phyloP scores from a whole-genome alignment of 139 green algal genomes.

The Closterium sp. region DNA sequence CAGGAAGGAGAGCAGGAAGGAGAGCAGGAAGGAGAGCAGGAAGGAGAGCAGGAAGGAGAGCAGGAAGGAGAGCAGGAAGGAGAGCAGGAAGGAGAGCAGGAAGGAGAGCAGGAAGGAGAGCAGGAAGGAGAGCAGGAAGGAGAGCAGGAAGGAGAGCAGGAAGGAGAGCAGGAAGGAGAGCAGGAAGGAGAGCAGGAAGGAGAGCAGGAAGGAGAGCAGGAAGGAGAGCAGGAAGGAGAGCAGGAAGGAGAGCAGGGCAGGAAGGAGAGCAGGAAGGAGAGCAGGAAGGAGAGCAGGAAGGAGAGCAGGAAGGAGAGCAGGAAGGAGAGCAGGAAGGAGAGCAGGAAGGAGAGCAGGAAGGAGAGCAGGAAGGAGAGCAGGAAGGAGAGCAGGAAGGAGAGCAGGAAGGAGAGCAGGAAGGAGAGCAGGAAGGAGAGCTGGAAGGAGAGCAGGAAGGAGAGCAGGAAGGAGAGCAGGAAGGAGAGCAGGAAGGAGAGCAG shows the following conservation, averaged over 20 bases:
- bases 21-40: not conserved
- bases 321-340: not conserved
- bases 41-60: no score
- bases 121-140: not conserved
- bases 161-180: not conserved
- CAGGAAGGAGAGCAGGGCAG: not conserved
- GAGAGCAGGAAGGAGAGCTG: not conserved
- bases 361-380: no score
- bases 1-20: not conserved
- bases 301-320: not conserved
- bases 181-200: not conserved
- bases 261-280: not conserved
- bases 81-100: not conserved
- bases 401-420: not conserved
- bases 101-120: not conserved
- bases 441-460: no score
- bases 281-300: not conserved
- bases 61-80: not conserved
- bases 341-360: not conserved
- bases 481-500: no score
- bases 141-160: not conserved
- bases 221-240: not conserved
- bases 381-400: not conserved
- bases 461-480: not conserved
- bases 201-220: not conserved